phyloP scores from a whole-genome alignment of 1,139 yeast species.

The Meyerozyma sp. region DNA sequence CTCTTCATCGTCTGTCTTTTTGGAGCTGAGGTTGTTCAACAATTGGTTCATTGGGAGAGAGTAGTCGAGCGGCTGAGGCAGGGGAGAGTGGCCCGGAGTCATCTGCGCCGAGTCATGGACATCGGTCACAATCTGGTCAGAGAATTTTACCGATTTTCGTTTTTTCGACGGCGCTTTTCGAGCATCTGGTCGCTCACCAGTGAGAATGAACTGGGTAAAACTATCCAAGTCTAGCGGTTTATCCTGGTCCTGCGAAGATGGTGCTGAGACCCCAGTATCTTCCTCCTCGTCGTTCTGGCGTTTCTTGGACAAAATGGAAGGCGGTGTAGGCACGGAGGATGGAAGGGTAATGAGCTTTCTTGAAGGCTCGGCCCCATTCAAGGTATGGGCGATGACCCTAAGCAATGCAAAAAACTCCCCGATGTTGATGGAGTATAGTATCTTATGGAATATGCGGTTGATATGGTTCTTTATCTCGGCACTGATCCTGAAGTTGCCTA shows the following conservation, averaged over 20 bases:
- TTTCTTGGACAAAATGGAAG: slow-evolving; percentile 57
- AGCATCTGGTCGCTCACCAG: slow-evolving; percentile 59
- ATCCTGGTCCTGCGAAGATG: slow-evolving; percentile 2
- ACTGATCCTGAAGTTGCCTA: slow-evolving; percentile 55
- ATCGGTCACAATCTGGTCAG: slow-evolving; percentile 54
- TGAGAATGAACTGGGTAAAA: slow-evolving; percentile 66
- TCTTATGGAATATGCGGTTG: slow-evolving; percentile 45
- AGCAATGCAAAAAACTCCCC: slow-evolving; percentile 75
- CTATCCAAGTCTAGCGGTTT: slow-evolving; percentile 61
- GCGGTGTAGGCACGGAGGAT: slow-evolving; percentile 64
- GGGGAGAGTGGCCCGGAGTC: slow-evolving; percentile 22
- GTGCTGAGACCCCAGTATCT: slow-evolving; percentile 5
- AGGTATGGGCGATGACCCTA: slow-evolving; percentile 56
- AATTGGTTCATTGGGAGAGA: slow-evolving; percentile 74
- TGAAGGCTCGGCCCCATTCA: slow-evolving; percentile 43
- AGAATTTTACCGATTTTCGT: slow-evolving; percentile 62
- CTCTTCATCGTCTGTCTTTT: slow-evolving; percentile 47
- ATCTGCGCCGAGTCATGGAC: slow-evolving; percentile 26
- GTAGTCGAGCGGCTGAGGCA: slow-evolving; percentile 39
- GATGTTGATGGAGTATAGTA: slow-evolving; percentile 50
- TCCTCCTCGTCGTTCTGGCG: slow-evolving; percentile 41
- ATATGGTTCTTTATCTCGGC: slow-evolving; percentile 38
- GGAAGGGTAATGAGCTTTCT: slow-evolving; percentile 44
- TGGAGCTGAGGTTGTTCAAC: slow-evolving; percentile 28
- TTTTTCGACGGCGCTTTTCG: slow-evolving; percentile 29